These are phyloP conservation scores for Trifolium fragiferum DNA, from an alignment of 306 rosid species.

Conservation along the genomic window DNA sequence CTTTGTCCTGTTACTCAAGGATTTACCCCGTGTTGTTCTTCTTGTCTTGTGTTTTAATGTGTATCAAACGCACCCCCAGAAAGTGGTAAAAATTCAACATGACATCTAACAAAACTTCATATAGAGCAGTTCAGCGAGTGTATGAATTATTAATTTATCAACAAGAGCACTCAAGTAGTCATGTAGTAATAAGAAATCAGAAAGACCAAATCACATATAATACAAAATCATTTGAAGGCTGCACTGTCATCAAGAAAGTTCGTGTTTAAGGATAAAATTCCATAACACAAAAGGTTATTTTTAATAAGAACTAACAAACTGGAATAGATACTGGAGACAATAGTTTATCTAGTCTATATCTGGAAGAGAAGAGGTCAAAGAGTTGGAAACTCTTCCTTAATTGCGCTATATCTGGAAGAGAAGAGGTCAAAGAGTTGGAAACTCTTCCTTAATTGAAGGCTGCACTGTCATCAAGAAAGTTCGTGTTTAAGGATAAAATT, in stretches of 20 bases:
- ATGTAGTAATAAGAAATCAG: not conserved
- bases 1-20: not conserved
- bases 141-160: conserved; percentile 5
- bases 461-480: conserved; percentile 27
- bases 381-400: too few relatives aligned
- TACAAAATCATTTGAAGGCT: conserved; percentile 4
- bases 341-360: not conserved
- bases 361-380: conserved; percentile 12
- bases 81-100: conserved; percentile 5
- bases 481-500: conserved; percentile 19
- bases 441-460: too few relatives aligned
- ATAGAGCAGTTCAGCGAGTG: not conserved
- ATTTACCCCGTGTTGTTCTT: not conserved
- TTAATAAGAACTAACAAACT: not conserved
- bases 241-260: conserved; percentile 29
- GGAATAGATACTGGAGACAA: not conserved
- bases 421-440: too few relatives aligned
- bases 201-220: conserved; percentile 33
- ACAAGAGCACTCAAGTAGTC: not conserved
- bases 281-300: conserved; percentile 33
- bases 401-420: too few relatives aligned
- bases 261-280: conserved; percentile 18
- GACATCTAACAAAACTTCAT: conserved; percentile 21
- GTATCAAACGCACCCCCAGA: not conserved
- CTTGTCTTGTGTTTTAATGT: not conserved